Evolutionary conservation across 768 basidiomycete genomes (phyloP).

Genomic region (Mycena rosella): DNA sequence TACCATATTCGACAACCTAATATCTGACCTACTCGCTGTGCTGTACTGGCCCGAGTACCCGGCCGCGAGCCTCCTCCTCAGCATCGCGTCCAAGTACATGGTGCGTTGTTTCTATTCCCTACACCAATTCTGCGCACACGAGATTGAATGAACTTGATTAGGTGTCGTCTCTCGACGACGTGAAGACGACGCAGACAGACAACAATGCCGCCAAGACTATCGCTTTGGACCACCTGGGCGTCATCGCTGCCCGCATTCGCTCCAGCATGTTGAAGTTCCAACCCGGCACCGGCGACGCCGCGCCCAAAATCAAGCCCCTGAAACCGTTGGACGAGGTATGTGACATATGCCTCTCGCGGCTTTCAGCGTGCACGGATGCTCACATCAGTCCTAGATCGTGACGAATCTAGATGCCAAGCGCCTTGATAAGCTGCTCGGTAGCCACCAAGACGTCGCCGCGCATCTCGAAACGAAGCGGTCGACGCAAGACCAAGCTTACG

Average conservation of each 20-base stretch:
- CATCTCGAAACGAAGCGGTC: slow-evolving; percentile 81
- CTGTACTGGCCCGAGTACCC: slow-evolving; percentile 99
- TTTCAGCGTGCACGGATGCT: background rate
- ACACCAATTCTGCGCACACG: background rate
- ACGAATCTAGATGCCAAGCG: slow-evolving; percentile 60
- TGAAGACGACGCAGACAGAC: slow-evolving; percentile 79
- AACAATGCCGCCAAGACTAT: slow-evolving; percentile 89
- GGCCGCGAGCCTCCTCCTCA: slow-evolving; percentile 85
- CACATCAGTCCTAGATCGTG: slow-evolving; percentile 59
- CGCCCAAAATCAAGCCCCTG: slow-evolving; percentile 53
- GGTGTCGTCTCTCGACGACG: slow-evolving; percentile 88
- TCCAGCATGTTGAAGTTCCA: slow-evolving; percentile 65
- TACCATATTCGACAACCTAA: slow-evolving; percentile 90
- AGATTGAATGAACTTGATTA: slow-evolving; percentile 45
- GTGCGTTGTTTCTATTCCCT: slow-evolving; percentile 61
- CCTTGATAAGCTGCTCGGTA: slow-evolving; percentile 69
- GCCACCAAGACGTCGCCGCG: slow-evolving; percentile 73
- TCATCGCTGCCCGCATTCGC: slow-evolving; percentile 89
- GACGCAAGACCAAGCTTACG: slow-evolving; percentile 84
- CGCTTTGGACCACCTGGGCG: slow-evolving; percentile 93
- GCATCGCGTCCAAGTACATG: slow-evolving; percentile 88
- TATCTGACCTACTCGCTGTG: slow-evolving; percentile 88
- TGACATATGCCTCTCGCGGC: background rate
- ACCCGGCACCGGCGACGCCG: slow-evolving; percentile 43
- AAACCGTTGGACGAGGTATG: slow-evolving; percentile 81